These are phyloP conservation scores for Apiospora pterosperma DNA, from an alignment of 2,329 filamentous ascomycete species.

Conservation along the genomic window DNA sequence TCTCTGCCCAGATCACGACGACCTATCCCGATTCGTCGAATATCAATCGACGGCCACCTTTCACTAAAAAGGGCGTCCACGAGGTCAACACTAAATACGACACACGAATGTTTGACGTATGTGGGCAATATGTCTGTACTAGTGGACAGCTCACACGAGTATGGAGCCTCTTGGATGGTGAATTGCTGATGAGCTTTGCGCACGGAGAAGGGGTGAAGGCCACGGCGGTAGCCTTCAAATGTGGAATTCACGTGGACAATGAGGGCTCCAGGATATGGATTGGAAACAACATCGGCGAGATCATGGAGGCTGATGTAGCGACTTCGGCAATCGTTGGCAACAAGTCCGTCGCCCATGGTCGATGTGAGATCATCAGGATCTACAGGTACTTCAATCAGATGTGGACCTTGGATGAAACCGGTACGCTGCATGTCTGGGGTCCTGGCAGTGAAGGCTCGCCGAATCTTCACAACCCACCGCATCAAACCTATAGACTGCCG, in stretches of 20 bases:
- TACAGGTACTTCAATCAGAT: constrained; percentile 83
- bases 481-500: constrained; percentile 71
- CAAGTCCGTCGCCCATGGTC: constrained; percentile 70
- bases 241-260: constrained; percentile 69
- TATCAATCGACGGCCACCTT: constrained; percentile 79
- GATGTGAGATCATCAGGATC: constrained; percentile 78
- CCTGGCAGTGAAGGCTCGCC: constrained; percentile 70
- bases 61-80: constrained; percentile 65
- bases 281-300: constrained; percentile 81
- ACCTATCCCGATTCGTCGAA: constrained; percentile 83
- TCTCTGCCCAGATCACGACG: constrained; percentile 48
- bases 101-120: constrained; percentile 80
- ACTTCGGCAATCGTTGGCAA: constrained; percentile 67
- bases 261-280: constrained; percentile 86
- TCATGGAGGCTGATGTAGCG: constrained; percentile 82
- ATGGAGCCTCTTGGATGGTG: constrained; percentile 82
- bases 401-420: constrained; percentile 91
- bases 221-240: constrained; percentile 81
- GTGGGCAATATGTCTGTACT: constrained; percentile 82
- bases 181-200: constrained; percentile 73
- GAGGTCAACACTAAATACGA: constrained; percentile 86
- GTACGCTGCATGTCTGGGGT: constrained; percentile 82
- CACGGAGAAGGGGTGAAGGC: constrained; percentile 85
- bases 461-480: constrained; percentile 68
- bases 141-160: constrained; percentile 83